Conservation (phyloP, 345 rosid species). For the Mallotus nudiflorus region DNA sequence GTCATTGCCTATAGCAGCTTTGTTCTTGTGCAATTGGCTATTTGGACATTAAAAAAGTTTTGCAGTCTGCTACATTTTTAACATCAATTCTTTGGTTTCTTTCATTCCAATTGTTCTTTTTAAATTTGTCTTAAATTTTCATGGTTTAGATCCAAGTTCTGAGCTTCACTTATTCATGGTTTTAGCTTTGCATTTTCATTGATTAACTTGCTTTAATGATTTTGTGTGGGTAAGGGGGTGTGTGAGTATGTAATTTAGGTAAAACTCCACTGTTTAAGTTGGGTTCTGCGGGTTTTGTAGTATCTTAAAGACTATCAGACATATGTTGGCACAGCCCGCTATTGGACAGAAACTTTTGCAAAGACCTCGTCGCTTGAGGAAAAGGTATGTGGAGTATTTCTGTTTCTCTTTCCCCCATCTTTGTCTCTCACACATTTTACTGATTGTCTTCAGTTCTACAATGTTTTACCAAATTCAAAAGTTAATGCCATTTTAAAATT, state of each 20-base stretch:
- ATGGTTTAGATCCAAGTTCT: background rate
- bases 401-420: background rate
- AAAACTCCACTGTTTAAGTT: background rate
- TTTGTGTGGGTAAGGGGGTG: background rate
- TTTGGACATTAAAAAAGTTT: background rate
- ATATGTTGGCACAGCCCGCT: constrained; percentile 85
- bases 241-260: background rate
- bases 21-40: background rate
- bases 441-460: background rate
- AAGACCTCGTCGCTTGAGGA: constrained; percentile 79
- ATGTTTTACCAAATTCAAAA: background rate
- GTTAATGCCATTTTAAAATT: background rate
- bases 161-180: background rate
- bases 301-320: constrained; percentile 85
- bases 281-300: constrained; percentile 43
- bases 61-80: background rate
- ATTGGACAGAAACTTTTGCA: constrained; percentile 97
- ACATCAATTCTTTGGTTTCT: background rate
- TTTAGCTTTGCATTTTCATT: background rate
- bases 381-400: constrained; percentile 56
- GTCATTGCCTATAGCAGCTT: background rate
- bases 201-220: background rate
- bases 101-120: background rate
- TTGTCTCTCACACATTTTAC: background rate
- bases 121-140: background rate